Base-by-base conservation (phyloP, 73 alveolate genomes). In the Diophrys sp. region DNA sequence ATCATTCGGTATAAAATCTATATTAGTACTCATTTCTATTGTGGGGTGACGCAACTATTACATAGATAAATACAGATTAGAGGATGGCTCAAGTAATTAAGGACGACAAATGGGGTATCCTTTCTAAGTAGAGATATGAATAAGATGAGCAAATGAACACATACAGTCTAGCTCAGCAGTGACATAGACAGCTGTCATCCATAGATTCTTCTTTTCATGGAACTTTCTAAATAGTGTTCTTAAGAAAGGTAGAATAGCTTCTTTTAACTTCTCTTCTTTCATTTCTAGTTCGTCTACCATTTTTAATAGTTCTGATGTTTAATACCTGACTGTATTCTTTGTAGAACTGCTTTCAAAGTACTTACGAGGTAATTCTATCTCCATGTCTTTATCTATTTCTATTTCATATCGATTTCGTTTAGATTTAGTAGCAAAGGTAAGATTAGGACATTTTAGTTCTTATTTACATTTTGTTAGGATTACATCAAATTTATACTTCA, bases 221-320 rank as follows among this genome's bases (percentile, higher is more conserved):
- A 85, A 85, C 56, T 77, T 66, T 23, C 73, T 67, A 62, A 87
- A 87, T 74, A 81, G 54, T n/a, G 74, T 74, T 69, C 90, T 67
- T 31, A 87, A 56, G 81, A 87, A 87, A 0, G 94, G 94, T 23
- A 83, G 72, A 23, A 87, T 72, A 25, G 90, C 90, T 29, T 67
- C 87, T 28, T 79, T 87, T 23, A 87, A 70, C 29, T 71, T 71
- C 33, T 89, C 95, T 86, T 94, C 98, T 29, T 80, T 81, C 14
- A 74, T 88, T 73, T 85, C 95, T 25, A 91, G 81, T 23, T 89
- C 71, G 18, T 82, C 85, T 32, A 87, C 74, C 54, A 87, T 18
- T 26, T 88, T 75, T 62, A 82, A 81, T 1, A 94, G 76, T 54
- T 85, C 82, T 32, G 85, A 85, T 26, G 95, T 85, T 74, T 91